A percentile compares a stretch with the other conserved stretches of the same genome.
Evolutionary conservation across 192 early-diverging fungal genomes (phyloP).

Genomic region (Radiomyces spectabilis): DNA sequence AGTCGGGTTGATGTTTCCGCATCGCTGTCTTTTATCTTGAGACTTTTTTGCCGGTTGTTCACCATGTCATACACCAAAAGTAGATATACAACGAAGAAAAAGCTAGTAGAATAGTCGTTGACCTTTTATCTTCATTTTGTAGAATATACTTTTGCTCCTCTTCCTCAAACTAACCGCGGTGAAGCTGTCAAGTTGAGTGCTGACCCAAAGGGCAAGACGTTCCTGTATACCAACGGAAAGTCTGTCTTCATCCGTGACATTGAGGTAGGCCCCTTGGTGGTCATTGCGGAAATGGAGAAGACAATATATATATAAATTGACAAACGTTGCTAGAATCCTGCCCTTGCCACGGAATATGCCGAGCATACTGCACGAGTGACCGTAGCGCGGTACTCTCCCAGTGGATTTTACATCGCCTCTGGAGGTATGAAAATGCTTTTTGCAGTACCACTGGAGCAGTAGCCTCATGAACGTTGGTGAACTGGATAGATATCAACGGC

Average conservation of each 20-base stretch:
- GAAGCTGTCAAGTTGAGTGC: slow-evolving; percentile 72
- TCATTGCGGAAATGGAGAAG: background rate
- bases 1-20: too few relatives aligned
- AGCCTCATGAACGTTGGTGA: background rate
- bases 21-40: too few relatives aligned
- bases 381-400: slow-evolving; percentile 85
- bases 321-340: slow-evolving; percentile 54
- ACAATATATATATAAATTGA: background rate
- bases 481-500: slow-evolving; percentile 57
- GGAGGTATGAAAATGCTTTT: slow-evolving; percentile 53
- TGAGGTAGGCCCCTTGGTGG: slow-evolving; percentile 34
- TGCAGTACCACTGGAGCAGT: too few relatives aligned
- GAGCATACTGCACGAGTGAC: slow-evolving; percentile 71
- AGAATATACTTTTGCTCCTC: slow-evolving; percentile 63
- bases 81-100: too few relatives aligned
- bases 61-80: too few relatives aligned
- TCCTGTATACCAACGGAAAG: slow-evolving; percentile 88
- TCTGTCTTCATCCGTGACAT: slow-evolving; percentile 82
- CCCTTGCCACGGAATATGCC: slow-evolving; percentile 74
- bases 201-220: slow-evolving; percentile 74
- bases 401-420: slow-evolving; percentile 93
- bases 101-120: too few relatives aligned
- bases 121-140: slow-evolving; percentile 3
- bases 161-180: slow-evolving; percentile 74
- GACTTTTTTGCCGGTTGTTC: too few relatives aligned